Conservation (phyloP, 306 rosid species). For the Astragalus membranaceus region DNA sequence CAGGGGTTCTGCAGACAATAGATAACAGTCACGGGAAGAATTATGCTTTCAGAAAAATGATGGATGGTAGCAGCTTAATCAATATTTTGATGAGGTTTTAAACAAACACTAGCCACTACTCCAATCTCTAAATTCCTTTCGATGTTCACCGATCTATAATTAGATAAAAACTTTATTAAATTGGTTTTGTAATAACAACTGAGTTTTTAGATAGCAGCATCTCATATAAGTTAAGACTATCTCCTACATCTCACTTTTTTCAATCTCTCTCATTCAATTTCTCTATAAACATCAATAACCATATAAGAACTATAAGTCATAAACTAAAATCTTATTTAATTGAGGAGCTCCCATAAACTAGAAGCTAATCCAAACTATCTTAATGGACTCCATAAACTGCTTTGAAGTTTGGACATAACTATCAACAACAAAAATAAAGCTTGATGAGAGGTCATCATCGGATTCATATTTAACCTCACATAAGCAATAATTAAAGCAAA, state of each 20-base stretch:
- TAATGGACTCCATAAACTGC: not conserved
- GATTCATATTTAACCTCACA: not conserved
- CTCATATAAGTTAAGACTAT: not conserved
- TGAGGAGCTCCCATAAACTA: not conserved
- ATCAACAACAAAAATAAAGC: not conserved
- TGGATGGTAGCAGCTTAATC: not conserved
- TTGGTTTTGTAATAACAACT: not conserved
- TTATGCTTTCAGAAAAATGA: not conserved
- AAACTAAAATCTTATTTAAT: not conserved
- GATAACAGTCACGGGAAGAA: not conserved
- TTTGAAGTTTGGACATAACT: not conserved
- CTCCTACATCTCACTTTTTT: not conserved
- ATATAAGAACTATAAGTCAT: not conserved
- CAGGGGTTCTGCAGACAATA: constrained; percentile 64
- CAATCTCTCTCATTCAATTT: not conserved
- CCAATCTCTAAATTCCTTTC: not conserved
- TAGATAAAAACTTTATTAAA: not conserved
- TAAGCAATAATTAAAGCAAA: not conserved
- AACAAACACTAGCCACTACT: constrained; percentile 3
- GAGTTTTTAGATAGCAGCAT: not conserved
- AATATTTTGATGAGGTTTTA: not conserved
- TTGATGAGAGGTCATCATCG: not conserved
- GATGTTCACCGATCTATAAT: constrained; percentile 3
- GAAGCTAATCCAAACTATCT: not conserved
- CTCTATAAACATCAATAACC: not conserved